Conservation (phyloP, 257 asterid species). For the Fraxinus cuspidata region DNA sequence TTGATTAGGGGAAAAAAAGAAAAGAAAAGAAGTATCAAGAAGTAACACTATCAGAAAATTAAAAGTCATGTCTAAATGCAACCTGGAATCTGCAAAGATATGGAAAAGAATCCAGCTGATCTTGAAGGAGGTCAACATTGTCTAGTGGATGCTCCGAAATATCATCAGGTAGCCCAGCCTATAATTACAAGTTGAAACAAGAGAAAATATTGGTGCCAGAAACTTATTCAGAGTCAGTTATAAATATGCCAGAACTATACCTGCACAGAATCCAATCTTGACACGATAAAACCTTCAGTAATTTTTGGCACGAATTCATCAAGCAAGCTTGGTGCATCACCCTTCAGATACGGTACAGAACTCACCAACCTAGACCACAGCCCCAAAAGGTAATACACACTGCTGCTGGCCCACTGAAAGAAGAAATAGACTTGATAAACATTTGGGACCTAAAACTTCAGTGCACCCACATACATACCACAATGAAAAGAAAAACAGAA, state of each 20-base stretch:
- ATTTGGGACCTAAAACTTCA: conserved; percentile 2
- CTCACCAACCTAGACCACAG: conserved; percentile 98
- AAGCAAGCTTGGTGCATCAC: conserved; percentile 94
- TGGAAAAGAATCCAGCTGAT: conserved; percentile 95
- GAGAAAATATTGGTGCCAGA: conserved; percentile 9
- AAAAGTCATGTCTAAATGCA: conserved; percentile 3
- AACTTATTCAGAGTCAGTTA: conserved; percentile 7
- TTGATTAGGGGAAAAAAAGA: conserved; percentile 1
- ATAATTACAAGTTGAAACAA: conserved; percentile 30
- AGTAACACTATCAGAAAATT: conserved; percentile 18
- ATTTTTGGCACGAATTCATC: conserved; percentile 96
- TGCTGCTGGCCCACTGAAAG: conserved; percentile 98
- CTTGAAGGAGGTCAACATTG: conserved; percentile 97
- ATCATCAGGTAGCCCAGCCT: conserved; percentile 79
- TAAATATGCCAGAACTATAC: conserved; percentile 35
- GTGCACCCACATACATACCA: conserved; percentile 7
- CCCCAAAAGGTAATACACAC: conserved; percentile 95
- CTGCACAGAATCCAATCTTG: conserved; percentile 97
- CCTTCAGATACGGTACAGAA: conserved; percentile 93
- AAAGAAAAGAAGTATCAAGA: not conserved
- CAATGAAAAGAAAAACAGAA: not conserved
- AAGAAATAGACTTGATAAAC: conserved; percentile 3
- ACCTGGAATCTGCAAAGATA: conserved; percentile 95
- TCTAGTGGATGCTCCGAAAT: conserved; percentile 92
- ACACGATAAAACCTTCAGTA: conserved; percentile 86